These are phyloP conservation scores for Umbelopsis isabellina DNA, from an alignment of 192 early-diverging fungal species.

Conservation along the genomic window DNA sequence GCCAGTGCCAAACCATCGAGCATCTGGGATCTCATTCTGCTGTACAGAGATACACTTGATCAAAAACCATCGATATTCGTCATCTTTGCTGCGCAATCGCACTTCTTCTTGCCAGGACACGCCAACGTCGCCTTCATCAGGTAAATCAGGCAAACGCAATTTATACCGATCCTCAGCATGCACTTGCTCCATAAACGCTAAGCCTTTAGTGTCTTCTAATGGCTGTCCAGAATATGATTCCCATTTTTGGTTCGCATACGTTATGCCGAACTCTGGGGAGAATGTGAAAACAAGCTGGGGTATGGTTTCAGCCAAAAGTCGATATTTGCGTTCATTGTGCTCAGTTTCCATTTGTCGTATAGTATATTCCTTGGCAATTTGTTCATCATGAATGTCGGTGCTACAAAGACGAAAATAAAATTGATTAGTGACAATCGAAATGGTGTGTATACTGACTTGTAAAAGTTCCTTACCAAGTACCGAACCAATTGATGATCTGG, in stretches of 20 bases:
- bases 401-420: constrained; percentile 21
- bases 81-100: constrained; percentile 46
- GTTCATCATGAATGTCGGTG: constrained; percentile 62
- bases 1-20: constrained; percentile 60
- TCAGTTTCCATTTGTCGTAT: constrained; percentile 54
- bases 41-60: constrained; percentile 62
- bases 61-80: constrained; percentile 55
- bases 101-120: constrained; percentile 51
- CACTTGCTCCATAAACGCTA: constrained; percentile 61
- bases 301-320: constrained; percentile 59
- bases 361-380: constrained; percentile 45
- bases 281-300: constrained; percentile 64
- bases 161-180: constrained; percentile 55
- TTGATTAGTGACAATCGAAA: neutral
- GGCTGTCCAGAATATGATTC: constrained; percentile 52
- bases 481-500: constrained; percentile 61
- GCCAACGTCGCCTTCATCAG: constrained; percentile 36
- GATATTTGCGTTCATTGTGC: constrained; percentile 62
- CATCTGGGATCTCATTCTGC: constrained; percentile 45
- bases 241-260: constrained; percentile 61
- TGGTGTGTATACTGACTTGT: neutral
- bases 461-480: constrained; percentile 35
- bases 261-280: constrained; percentile 50
- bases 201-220: constrained; percentile 49
- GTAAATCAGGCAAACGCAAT: constrained; percentile 48